Base-by-base conservation (phyloP, 176 grass and related monocot species). In the Stipa capillata region DNA sequence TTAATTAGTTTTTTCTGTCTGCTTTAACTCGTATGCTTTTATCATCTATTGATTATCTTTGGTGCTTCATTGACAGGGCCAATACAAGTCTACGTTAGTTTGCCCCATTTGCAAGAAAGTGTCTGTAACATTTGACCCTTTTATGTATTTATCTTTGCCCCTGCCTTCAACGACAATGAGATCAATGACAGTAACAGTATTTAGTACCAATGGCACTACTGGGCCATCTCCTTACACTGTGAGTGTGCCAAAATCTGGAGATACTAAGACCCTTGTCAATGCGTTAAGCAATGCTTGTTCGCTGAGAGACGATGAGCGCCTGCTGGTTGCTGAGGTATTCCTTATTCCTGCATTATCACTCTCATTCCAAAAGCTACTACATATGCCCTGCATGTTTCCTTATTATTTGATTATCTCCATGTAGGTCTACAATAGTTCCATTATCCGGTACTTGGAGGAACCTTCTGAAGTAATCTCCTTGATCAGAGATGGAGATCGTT, bases 131-230 rank as follows among this genome's bases (percentile, higher is more conserved):
- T 98, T 98, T 79, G 92, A 98, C 43, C 95, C 95, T 1, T 98
- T 98, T 58, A 98, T 98, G 95, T 98, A 94, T 73, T 78, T 98
- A 24, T 98, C 95, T 77, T 80, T 94, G 92, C 90, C 95, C 63
- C 72, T 94, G 79, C 91, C 95, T 78, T 80, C 95, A 87, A 89
- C 81, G 74, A 91, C 88, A 78, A 91, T 86, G 79, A 91, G 96
- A 88, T 87, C 92, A 80, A 94, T 98, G 87, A 94, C 96, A 8
- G 73, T 92, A 61, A 89, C 90, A 29, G 83, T 98, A 43, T 87
- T 98, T 40, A 77, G 88, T 80, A 84, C 89, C 3, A 79, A 94
- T 79, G 91, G 89, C 40, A 84, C 71, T 78, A 59, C 42, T 9
- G 81, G 74, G 63, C 87, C 92, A 29, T 90, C 85, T 87, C 83